Evolutionary conservation across 805 yeast genomes (phyloP).

Genomic region (Saturnispora ahearnii): DNA sequence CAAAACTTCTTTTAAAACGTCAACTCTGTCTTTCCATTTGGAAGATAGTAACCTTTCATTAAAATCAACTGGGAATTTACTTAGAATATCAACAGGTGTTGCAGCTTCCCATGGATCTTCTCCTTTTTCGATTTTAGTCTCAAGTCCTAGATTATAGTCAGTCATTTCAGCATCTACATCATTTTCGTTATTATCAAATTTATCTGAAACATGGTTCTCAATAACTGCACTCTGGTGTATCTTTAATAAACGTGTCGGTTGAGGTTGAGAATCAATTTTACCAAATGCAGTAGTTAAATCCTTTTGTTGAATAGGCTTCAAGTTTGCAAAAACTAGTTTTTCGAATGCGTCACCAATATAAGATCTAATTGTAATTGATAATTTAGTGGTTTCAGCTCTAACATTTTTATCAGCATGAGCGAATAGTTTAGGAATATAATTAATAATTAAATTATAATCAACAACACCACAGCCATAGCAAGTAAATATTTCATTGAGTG

Average conservation of each 20-base stretch:
- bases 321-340: slow-evolving; percentile 49
- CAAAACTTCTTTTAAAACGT: slow-evolving; percentile 58
- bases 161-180: slow-evolving; percentile 34
- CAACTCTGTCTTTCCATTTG: slow-evolving; percentile 91
- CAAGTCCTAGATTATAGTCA: slow-evolving; percentile 21
- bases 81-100: slow-evolving; percentile 59
- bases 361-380: slow-evolving; percentile 60
- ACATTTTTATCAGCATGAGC: slow-evolving; percentile 83
- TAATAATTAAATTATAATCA: slow-evolving; percentile 48
- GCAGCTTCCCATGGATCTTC: slow-evolving; percentile 64
- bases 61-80: slow-evolving; percentile 59
- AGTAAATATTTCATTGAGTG: slow-evolving; percentile 46
- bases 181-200: slow-evolving; percentile 14
- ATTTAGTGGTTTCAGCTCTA: slow-evolving; percentile 62
- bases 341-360: slow-evolving; percentile 66
- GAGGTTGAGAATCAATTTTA: slow-evolving; percentile 33
- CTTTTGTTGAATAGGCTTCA: slow-evolving; percentile 88
- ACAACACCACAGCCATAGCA: slow-evolving; percentile 57
- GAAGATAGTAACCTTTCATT: slow-evolving; percentile 44
- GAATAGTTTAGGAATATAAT: slow-evolving; percentile 56
- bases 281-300: slow-evolving; percentile 68
- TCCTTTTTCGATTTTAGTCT: slow-evolving; percentile 11
- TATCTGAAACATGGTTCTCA: slow-evolving; percentile 18
- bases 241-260: slow-evolving; percentile 48
- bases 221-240: slow-evolving; percentile 28